Conservation (phyloP, 2,329 filamentous ascomycete genomes). For the Sporothrix schenckii region DNA sequence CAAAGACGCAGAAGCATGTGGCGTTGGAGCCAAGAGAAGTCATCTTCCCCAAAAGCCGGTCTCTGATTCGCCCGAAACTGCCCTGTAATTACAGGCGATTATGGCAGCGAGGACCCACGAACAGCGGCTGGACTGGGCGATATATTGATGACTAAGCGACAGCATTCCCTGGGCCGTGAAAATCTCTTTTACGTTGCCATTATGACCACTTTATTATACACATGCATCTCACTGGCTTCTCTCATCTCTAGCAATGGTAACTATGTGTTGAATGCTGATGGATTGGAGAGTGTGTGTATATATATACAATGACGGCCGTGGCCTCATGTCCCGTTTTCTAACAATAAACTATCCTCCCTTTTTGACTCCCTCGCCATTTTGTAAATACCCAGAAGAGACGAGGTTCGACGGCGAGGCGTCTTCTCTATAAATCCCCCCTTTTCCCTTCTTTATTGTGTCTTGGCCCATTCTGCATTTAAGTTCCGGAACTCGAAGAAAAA, state of each 20-base stretch:
- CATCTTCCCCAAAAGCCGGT: background rate
- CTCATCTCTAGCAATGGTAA: no score
- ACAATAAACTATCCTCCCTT: constrained; percentile 6
- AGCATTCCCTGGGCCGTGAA: no score
- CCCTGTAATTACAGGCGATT: background rate
- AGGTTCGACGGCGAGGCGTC: background rate
- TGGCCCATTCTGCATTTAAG: background rate
- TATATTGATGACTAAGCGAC: constrained; percentile 12
- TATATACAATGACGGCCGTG: constrained; percentile 29
- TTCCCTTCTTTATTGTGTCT: background rate
- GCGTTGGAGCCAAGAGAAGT: background rate
- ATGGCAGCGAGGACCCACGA: background rate
- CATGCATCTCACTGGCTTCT: background rate
- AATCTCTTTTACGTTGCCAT: no score
- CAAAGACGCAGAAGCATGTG: background rate
- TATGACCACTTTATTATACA: no score
- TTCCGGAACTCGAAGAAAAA: background rate
- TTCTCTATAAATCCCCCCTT: background rate
- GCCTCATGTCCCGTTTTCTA: constrained; percentile 15
- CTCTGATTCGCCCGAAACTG: background rate
- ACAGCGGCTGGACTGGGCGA: background rate
- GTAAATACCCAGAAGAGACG: background rate
- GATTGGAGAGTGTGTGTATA: constrained; percentile 32
- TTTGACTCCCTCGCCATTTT: background rate
- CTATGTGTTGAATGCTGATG: constrained; percentile 6